Percentiles rank a stretch among this genome's conserved stretches.
These are phyloP conservation scores for Capronia coronata DNA, from an alignment of 2,329 filamentous ascomycete species.

Conservation along the genomic window DNA sequence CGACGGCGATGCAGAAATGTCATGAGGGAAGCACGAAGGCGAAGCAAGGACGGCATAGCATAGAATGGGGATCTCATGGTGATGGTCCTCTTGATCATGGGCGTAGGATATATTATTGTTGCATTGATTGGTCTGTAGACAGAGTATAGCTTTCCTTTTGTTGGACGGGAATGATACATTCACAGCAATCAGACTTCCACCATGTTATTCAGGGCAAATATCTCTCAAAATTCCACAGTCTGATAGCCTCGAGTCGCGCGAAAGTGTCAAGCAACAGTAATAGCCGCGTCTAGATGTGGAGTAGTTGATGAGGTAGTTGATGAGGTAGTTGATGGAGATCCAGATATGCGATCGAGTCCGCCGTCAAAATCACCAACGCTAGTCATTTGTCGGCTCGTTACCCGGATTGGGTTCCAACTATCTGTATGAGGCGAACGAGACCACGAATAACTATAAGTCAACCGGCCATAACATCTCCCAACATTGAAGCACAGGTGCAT, in stretches of 20 bases:
- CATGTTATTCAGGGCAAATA: no score
- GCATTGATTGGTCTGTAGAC: conserved; percentile 23
- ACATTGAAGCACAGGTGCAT: not conserved
- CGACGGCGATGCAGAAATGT: conserved; percentile 24
- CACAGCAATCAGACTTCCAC: not conserved
- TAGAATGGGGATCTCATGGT: not conserved
- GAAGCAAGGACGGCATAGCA: not conserved
- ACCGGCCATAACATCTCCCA: no score
- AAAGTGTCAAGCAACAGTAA: not conserved
- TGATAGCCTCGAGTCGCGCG: no score
- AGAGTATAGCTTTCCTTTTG: conserved; percentile 2
- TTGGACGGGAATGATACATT: not conserved
- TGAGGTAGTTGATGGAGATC: no score
- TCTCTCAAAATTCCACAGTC: no score
- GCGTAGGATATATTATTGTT: not conserved
- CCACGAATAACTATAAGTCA: no score
- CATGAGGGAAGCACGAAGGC: conserved; percentile 3
- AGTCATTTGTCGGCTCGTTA: conserved; percentile 9
- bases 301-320: no score
- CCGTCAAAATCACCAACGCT: not conserved
- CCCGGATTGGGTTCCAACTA: conserved; percentile 5
- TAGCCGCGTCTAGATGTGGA: not conserved
- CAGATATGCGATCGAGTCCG: not conserved
- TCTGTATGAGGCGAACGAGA: no score
- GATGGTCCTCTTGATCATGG: not conserved